phyloP scores from a whole-genome alignment of 163 green algal species.

The Scenedesmus sp. region DNA sequence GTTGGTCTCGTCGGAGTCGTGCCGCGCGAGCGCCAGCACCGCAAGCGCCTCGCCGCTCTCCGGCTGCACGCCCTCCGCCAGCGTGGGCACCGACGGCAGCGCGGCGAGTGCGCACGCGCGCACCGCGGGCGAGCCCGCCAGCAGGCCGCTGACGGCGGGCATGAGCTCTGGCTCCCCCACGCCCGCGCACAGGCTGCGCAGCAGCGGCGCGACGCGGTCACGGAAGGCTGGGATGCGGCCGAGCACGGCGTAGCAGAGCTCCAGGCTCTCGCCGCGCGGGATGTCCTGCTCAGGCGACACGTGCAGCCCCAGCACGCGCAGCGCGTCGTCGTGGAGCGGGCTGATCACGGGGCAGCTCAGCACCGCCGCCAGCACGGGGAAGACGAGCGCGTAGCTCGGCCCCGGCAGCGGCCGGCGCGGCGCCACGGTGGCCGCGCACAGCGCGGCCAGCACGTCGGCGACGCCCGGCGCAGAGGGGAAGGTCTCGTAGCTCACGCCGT shows the following conservation, averaged over 20 bases:
- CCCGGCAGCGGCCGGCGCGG: slow-evolving; percentile 42
- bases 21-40: slow-evolving; percentile 76
- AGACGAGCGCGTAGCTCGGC: slow-evolving; percentile 57
- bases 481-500: slow-evolving; percentile 35
- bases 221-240: slow-evolving; percentile 75
- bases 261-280: slow-evolving; percentile 57
- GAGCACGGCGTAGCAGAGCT: slow-evolving; percentile 80
- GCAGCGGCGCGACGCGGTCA: slow-evolving; percentile 76
- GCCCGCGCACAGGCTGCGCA: slow-evolving; percentile 76
- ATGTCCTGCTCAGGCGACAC: slow-evolving; percentile 49
- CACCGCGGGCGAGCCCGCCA: slow-evolving; percentile 64
- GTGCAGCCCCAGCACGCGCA: slow-evolving; percentile 54
- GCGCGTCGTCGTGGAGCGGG: slow-evolving; percentile 74
- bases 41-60: not conserved
- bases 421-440: slow-evolving; percentile 34
- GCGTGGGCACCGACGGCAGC: slow-evolving; percentile 69
- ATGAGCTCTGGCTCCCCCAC: slow-evolving; percentile 56
- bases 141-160: slow-evolving; percentile 70
- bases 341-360: slow-evolving; percentile 67
- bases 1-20: slow-evolving; percentile 79
- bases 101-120: slow-evolving; percentile 73
- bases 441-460: slow-evolving; percentile 45
- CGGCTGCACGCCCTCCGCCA: slow-evolving; percentile 56
- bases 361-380: slow-evolving; percentile 67
- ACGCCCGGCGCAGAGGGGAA: slow-evolving; percentile 39